These are phyloP conservation scores for Kalmusia sp. DNA, from an alignment of 2,329 filamentous ascomycete species.

Conservation along the genomic window DNA sequence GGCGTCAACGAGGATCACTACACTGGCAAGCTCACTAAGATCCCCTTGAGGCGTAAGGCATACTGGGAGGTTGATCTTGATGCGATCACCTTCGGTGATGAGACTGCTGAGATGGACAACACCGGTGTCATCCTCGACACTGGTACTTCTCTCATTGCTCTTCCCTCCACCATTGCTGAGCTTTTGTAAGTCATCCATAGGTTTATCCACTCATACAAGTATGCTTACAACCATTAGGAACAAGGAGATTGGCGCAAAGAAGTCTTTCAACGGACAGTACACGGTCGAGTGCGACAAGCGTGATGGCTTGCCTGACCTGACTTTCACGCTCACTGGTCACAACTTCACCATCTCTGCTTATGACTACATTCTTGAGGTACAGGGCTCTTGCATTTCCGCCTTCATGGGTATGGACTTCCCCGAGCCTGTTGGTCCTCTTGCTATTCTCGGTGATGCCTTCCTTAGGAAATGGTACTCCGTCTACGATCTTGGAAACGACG, in stretches of 20 bases:
- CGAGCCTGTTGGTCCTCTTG: slow-evolving; percentile 85
- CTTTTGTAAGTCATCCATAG: slow-evolving; percentile 67
- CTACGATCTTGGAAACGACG: slow-evolving; percentile 89
- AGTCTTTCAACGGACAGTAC: slow-evolving; percentile 97
- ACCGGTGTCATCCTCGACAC: slow-evolving; percentile 98
- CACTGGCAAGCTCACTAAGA: slow-evolving; percentile 86
- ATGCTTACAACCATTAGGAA: slow-evolving; percentile 61
- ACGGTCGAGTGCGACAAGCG: slow-evolving; percentile 88
- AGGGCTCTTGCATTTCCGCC: slow-evolving; percentile 93
- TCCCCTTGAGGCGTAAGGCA: slow-evolving; percentile 95
- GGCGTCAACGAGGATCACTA: slow-evolving; percentile 84
- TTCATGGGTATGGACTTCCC: slow-evolving; percentile 94
- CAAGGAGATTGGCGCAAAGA: slow-evolving; percentile 97
- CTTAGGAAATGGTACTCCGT: slow-evolving; percentile 90
- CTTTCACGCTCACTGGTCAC: slow-evolving; percentile 87
- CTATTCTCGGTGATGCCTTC: slow-evolving; percentile 89
- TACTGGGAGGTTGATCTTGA: slow-evolving; percentile 99
- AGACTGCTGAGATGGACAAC: slow-evolving; percentile 87
- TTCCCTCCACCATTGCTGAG: slow-evolving; percentile 89
- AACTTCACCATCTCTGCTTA: slow-evolving; percentile 89
- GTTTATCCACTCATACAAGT: background rate
- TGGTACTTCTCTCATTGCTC: slow-evolving; percentile 95
- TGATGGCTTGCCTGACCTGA: slow-evolving; percentile 84
- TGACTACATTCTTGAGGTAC: slow-evolving; percentile 96
- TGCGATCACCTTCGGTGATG: slow-evolving; percentile 85